These are phyloP conservation scores for Dipteronia dyeriana DNA, from an alignment of 345 rosid genomes.

Conservation along the genomic window DNA sequence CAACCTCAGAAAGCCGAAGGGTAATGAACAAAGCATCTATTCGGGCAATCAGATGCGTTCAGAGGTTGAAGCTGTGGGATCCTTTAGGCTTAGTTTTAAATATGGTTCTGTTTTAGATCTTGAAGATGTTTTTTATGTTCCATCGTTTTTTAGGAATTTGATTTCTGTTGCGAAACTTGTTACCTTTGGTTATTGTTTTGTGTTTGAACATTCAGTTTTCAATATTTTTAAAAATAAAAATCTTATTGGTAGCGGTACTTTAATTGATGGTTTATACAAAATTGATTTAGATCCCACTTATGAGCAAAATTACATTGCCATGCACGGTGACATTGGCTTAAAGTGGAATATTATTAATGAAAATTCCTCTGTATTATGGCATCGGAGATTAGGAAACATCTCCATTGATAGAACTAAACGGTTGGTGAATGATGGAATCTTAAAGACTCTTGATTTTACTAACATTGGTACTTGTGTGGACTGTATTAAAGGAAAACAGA, in stretches of 20 bases:
- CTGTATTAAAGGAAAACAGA: too few relatives aligned
- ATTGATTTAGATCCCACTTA: background rate
- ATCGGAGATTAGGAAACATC: background rate
- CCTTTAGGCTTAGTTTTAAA: too few relatives aligned
- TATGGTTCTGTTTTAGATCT: too few relatives aligned
- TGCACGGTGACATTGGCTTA: background rate
- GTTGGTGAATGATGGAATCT: background rate
- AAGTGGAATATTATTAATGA: background rate
- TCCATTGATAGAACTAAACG: background rate
- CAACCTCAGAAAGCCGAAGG: too few relatives aligned
- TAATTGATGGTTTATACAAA: background rate
- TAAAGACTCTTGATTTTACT: background rate
- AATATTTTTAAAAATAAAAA: too few relatives aligned
- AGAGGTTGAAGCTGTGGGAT: too few relatives aligned
- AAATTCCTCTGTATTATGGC: background rate
- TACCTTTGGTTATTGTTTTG: background rate
- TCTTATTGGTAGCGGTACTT: background rate
- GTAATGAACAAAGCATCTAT: too few relatives aligned
- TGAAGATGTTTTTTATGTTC: too few relatives aligned
- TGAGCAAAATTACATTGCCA: background rate
- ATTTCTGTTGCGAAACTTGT: background rate
- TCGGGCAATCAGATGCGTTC: too few relatives aligned
- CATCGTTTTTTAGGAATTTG: too few relatives aligned
- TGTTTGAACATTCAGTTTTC: background rate
- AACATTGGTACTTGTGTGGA: background rate